Conservation (phyloP, 1,284 basidiomycete species). For the Rhodotorula sp. region DNA sequence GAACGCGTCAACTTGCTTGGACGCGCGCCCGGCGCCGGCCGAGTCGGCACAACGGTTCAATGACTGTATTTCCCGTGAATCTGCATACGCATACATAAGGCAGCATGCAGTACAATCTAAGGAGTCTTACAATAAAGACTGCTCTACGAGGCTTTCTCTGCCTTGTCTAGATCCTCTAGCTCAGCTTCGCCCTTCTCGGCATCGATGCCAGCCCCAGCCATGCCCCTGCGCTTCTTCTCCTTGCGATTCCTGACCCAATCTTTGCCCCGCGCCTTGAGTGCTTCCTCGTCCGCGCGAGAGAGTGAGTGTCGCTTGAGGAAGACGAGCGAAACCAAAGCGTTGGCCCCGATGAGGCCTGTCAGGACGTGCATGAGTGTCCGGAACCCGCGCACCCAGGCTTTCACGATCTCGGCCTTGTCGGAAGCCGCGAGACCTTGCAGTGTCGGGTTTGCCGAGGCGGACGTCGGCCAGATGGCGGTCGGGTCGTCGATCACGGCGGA, state of each 20-base stretch:
- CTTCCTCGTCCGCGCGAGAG: conserved; percentile 57
- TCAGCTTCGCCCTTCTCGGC: too few relatives aligned
- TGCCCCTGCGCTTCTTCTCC: conserved; percentile 32
- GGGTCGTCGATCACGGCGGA: conserved; percentile 51
- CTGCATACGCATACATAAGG: too few relatives aligned
- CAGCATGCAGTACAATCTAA: too few relatives aligned
- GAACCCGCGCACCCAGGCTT: conserved; percentile 62
- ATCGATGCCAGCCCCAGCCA: too few relatives aligned
- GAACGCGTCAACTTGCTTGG: too few relatives aligned
- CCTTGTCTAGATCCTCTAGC: neutral
- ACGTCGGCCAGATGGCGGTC: conserved; percentile 40
- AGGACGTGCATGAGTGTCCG: conserved; percentile 55
- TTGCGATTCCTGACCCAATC: conserved; percentile 41
- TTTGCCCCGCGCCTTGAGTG: conserved; percentile 51
- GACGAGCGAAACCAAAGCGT: conserved; percentile 35
- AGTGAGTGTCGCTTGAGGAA: conserved; percentile 63
- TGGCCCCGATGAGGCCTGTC: conserved; percentile 39
- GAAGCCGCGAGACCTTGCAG: conserved; percentile 51
- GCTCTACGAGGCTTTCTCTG: conserved; percentile 7
- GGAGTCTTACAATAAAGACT: too few relatives aligned
- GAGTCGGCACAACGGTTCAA: too few relatives aligned
- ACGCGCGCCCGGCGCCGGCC: too few relatives aligned
- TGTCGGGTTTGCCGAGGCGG: conserved; percentile 2
- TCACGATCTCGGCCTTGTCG: conserved; percentile 54
- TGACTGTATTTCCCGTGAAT: too few relatives aligned